Percentiles rank a stretch among this genome's conserved stretches.
Conservation (phyloP, 2,329 filamentous ascomycete genomes). For the Mycosphaerella sp. region DNA sequence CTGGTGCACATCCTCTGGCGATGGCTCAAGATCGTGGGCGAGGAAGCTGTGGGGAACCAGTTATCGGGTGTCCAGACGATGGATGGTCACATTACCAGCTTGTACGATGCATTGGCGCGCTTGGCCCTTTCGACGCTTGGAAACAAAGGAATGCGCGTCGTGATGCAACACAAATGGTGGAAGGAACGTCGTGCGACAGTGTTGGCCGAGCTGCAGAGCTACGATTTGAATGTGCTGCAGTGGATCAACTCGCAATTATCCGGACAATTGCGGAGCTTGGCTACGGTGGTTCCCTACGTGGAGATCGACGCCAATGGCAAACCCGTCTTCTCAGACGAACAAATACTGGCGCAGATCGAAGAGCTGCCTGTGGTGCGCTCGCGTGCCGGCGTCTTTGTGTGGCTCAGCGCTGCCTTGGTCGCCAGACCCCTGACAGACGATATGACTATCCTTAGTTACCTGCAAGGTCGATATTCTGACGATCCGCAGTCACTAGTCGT, state of each 20-base stretch:
- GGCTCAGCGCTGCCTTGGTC: conserved; percentile 74
- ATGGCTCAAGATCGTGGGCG: conserved; percentile 29
- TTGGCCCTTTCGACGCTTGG: conserved; percentile 30
- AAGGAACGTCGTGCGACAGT: conserved; percentile 23
- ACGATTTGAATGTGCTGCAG: conserved; percentile 32
- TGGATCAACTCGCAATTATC: conserved; percentile 31
- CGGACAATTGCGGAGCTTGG: conserved; percentile 28
- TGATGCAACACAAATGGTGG: conserved; percentile 30
- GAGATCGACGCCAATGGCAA: conserved; percentile 63
- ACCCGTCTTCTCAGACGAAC: conserved; percentile 55
- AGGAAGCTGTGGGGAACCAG: conserved; percentile 30
- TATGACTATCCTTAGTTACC: conserved; percentile 65
- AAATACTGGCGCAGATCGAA: conserved; percentile 28
- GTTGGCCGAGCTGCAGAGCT: conserved; percentile 30
- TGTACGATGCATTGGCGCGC: conserved; percentile 31
- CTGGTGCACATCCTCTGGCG: conserved; percentile 25
- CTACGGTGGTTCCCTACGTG: conserved; percentile 50
- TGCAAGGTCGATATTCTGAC: conserved; percentile 80
- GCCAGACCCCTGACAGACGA: conserved; percentile 82
- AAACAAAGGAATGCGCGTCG: conserved; percentile 23
- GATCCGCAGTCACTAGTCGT: conserved; percentile 71
- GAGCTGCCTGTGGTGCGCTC: conserved; percentile 70
- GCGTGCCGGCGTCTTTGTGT: conserved; percentile 76
- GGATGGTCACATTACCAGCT: conserved; percentile 23
- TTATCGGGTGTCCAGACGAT: conserved; percentile 27